phyloP scores from a whole-genome alignment of 352 stramenopile species.

The Globisporangium okanoganense region DNA sequence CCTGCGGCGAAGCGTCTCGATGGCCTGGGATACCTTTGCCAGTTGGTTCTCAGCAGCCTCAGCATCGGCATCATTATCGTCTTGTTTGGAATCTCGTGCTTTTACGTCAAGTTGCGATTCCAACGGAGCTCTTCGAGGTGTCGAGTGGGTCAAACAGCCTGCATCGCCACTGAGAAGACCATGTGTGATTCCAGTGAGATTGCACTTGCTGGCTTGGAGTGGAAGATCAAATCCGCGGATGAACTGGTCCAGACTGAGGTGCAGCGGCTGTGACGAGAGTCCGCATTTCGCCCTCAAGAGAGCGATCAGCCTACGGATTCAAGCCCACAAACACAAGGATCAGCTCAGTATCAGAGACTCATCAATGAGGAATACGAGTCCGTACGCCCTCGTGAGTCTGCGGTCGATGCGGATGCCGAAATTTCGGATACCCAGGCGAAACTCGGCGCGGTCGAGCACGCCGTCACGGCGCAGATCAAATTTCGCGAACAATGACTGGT shows the following conservation, averaged over 20 bases:
- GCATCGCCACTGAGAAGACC: too few species aligned
- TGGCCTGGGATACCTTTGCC: conserved; percentile 11
- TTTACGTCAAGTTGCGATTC: too few species aligned
- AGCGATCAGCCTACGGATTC: conserved; percentile 36
- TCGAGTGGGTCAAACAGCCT: background rate
- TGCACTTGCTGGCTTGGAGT: background rate
- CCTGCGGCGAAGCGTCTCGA: conserved; percentile 31
- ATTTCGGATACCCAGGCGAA: conserved; percentile 40
- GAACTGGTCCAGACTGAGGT: conserved; percentile 47
- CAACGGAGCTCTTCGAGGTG: background rate
- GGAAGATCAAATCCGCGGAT: conserved; percentile 48
- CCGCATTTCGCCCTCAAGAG: conserved; percentile 48
- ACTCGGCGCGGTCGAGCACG: conserved; percentile 57
- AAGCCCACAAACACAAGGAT: background rate
- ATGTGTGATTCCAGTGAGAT: too few species aligned
- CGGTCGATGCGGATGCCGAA: conserved; percentile 59
- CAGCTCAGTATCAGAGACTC: background rate
- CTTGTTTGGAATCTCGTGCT: background rate
- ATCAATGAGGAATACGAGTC: background rate
- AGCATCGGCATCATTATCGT: background rate
- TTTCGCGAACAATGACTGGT: conserved; percentile 32
- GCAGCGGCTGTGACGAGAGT: conserved; percentile 31
- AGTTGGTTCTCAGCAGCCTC: conserved; percentile 29
- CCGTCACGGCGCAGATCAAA: conserved; percentile 49
- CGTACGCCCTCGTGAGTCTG: conserved; percentile 57